Evolutionary conservation across 495 filamentous ascomycete species (phyloP).

Genomic region (Tuber aestivum): DNA sequence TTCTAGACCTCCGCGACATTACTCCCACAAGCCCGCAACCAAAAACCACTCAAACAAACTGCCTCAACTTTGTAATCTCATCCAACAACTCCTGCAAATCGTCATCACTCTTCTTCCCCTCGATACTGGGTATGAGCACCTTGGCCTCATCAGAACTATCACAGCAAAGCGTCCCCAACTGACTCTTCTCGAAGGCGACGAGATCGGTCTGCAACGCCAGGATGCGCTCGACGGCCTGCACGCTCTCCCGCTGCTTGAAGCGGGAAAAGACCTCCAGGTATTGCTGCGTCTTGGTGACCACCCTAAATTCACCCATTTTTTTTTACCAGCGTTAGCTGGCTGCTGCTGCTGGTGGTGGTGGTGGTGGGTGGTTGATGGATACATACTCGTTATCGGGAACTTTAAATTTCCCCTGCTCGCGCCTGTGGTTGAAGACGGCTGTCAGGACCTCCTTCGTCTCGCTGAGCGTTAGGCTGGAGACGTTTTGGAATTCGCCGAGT

Average conservation of each 20-base stretch:
- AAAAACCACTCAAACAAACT: slow-evolving; percentile 32
- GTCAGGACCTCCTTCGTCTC: slow-evolving; percentile 89
- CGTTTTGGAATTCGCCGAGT: slow-evolving; percentile 86
- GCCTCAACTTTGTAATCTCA: slow-evolving; percentile 50
- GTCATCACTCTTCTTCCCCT: slow-evolving; percentile 78
- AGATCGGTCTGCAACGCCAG: slow-evolving; percentile 69
- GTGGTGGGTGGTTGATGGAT: background rate
- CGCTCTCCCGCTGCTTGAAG: slow-evolving; percentile 89
- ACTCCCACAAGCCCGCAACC: background rate
- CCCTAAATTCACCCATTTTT: too few species aligned
- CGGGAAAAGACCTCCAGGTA: slow-evolving; percentile 90
- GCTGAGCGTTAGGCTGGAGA: slow-evolving; percentile 77
- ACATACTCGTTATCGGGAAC: slow-evolving; percentile 61
- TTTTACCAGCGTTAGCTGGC: slow-evolving; percentile 14
- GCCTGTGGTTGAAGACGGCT: slow-evolving; percentile 71
- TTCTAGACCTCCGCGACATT: background rate
- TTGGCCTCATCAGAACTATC: slow-evolving; percentile 92
- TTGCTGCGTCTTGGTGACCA: slow-evolving; percentile 75
- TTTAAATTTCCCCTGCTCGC: slow-evolving; percentile 55
- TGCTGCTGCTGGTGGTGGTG: too few species aligned
- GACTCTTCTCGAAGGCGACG: slow-evolving; percentile 84
- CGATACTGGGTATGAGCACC: slow-evolving; percentile 84
- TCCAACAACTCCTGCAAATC: slow-evolving; percentile 81
- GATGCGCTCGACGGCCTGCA: slow-evolving; percentile 81
- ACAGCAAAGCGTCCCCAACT: slow-evolving; percentile 84